Conservation (phyloP, 768 basidiomycete genomes). For the Fomitopsis pulvina region DNA sequence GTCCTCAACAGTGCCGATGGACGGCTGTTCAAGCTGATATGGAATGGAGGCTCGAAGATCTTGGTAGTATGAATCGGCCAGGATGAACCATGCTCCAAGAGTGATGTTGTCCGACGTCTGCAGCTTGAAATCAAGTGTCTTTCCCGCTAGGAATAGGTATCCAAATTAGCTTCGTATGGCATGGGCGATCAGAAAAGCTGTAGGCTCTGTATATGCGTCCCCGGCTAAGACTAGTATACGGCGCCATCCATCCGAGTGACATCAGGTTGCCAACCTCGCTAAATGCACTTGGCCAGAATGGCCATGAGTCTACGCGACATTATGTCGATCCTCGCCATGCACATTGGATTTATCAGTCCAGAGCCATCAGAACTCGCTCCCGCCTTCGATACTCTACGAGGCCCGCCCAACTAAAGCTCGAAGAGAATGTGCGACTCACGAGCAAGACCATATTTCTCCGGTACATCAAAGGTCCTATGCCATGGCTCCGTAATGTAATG, state of each 20-base stretch:
- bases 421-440: slow-evolving; percentile 44
- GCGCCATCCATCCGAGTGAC: too few species aligned
- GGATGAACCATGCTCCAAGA: slow-evolving; percentile 82
- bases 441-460: slow-evolving; percentile 76
- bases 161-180: background rate
- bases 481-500: slow-evolving; percentile 61
- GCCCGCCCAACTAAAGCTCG: too few species aligned
- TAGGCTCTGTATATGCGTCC: too few species aligned
- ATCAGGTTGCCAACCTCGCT: too few species aligned
- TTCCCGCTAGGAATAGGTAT: slow-evolving; percentile 48
- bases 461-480: slow-evolving; percentile 54
- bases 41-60: slow-evolving; percentile 31
- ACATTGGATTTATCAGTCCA: too few species aligned
- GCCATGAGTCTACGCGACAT: too few species aligned
- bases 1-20: slow-evolving; percentile 37
- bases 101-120: slow-evolving; percentile 70
- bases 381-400: too few species aligned
- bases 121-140: slow-evolving; percentile 66
- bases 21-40: slow-evolving; percentile 27
- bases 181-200: too few species aligned
- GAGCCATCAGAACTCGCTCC: too few species aligned
- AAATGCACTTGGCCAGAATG: too few species aligned
- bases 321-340: too few species aligned
- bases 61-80: slow-evolving; percentile 61
- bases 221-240: too few species aligned